phyloP scores from a whole-genome alignment of 352 stramenopile species.

The Globisporangium takayamanum region DNA sequence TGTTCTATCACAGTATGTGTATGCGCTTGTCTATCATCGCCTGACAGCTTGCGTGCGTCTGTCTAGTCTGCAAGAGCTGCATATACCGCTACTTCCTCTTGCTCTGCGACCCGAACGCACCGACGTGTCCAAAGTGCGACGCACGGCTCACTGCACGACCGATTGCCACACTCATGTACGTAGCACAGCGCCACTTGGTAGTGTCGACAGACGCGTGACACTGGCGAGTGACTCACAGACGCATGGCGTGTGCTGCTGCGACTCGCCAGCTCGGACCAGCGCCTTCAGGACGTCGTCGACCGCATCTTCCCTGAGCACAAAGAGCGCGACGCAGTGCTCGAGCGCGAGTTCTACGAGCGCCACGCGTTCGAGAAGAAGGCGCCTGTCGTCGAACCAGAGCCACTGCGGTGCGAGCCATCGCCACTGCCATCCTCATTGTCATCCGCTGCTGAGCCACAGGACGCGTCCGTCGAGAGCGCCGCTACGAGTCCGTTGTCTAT shows the following conservation, averaged over 20 bases:
- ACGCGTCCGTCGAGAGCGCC: neutral
- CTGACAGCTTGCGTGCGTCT: neutral
- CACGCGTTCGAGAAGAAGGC: conserved; percentile 49
- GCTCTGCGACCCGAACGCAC: conserved; percentile 35
- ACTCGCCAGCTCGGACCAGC: conserved; percentile 48
- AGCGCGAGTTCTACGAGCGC: conserved; percentile 56
- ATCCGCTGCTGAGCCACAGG: neutral
- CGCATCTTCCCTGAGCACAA: conserved; percentile 66
- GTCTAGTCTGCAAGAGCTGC: conserved; percentile 81
- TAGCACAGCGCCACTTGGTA: neutral
- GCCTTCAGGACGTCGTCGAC: conserved; percentile 69
- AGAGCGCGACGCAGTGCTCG: conserved; percentile 33
- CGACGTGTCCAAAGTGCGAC: conserved; percentile 53
- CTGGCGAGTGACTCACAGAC: neutral
- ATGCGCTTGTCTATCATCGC: neutral
- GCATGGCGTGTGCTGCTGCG: neutral
- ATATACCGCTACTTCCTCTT: conserved; percentile 76
- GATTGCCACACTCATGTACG: conserved; percentile 61
- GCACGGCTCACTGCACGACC: conserved; percentile 45
- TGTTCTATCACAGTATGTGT: no score
- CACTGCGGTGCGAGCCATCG: no score
- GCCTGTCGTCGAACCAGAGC: neutral
- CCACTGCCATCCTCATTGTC: neutral
- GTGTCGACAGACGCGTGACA: neutral
- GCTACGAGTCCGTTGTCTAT: neutral